Evolutionary conservation across 441 rosid species (phyloP).

Genomic region (Euphorbia corollata): DNA sequence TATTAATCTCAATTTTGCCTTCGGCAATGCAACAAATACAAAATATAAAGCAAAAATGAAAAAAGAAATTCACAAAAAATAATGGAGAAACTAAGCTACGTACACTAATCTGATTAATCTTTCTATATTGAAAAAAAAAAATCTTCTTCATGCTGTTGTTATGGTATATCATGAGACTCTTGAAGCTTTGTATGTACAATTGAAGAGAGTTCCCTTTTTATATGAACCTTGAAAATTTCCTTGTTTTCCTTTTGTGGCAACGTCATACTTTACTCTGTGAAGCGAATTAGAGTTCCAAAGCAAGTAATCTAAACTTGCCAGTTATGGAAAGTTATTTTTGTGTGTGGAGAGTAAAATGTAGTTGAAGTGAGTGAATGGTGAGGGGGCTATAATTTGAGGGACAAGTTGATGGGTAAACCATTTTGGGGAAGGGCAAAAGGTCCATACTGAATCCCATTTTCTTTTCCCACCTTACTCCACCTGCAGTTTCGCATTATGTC

Average conservation of each 20-base stretch:
- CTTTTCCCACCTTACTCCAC: conserved; percentile 58
- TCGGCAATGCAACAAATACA: conserved; percentile 14
- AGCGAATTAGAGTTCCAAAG: background rate
- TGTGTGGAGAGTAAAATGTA: background rate
- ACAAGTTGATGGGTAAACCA: conserved; percentile 70
- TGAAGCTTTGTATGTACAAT: conserved; percentile 30
- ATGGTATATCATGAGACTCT: conserved; percentile 9
- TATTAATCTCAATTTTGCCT: conserved; percentile 11
- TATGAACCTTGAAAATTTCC: background rate
- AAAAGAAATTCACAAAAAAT: conserved; percentile 2
- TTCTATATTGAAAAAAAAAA: background rate
- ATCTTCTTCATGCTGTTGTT: background rate
- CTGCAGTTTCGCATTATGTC: conserved; percentile 37
- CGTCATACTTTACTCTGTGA: background rate
- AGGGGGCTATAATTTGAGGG: conserved; percentile 30
- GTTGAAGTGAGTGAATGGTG: background rate
- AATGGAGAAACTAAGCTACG: background rate
- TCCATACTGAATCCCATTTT: conserved; percentile 77
- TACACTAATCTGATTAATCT: background rate
- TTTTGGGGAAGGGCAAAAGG: conserved; percentile 97
- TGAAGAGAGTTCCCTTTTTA: conserved; percentile 13
- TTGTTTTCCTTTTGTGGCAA: background rate
- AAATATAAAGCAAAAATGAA: background rate
- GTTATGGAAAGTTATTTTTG: background rate
- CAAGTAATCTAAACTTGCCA: background rate